Evolutionary conservation across 768 basidiomycete species (phyloP).

Genomic region (Leccinum aurantiacum): DNA sequence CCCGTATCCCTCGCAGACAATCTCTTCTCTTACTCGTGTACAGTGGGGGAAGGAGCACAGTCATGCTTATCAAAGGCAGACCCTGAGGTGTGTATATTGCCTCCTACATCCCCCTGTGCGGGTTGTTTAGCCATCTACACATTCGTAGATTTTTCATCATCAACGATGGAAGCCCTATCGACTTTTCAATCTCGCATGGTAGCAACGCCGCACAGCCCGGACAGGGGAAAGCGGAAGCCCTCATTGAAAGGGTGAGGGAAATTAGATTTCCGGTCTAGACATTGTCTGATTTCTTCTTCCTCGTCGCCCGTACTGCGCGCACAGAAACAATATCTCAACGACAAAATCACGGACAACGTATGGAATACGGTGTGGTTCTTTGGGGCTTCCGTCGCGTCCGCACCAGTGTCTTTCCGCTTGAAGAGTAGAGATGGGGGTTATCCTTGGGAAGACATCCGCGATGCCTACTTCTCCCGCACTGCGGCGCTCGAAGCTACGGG

Average conservation of each 20-base stretch:
- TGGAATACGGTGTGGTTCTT: constrained; percentile 10
- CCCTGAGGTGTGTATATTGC: neutral
- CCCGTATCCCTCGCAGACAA: neutral
- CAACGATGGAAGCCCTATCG: constrained; percentile 5
- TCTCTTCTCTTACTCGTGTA: neutral
- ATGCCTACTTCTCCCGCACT: neutral
- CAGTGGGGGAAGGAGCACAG: constrained; percentile 1
- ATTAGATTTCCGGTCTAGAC: neutral
- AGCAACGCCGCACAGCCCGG: neutral
- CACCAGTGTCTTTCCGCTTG: neutral
- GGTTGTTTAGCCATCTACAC: neutral
- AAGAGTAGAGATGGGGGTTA: neutral
- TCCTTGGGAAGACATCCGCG: neutral
- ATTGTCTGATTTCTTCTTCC: neutral
- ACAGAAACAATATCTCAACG: constrained; percentile 5
- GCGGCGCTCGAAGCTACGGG: neutral
- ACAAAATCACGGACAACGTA: constrained; percentile 1
- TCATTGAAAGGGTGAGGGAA: neutral
- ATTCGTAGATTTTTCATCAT: constrained; percentile 2
- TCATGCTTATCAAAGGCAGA: constrained; percentile 2
- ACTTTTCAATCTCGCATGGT: constrained; percentile 7
- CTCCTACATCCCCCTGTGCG: neutral
- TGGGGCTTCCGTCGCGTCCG: neutral
- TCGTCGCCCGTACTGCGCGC: neutral
- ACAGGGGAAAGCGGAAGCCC: constrained; percentile 5